Percentiles rank a stretch among this genome's conserved stretches.
Conservation (phyloP, 106 monocot genomes). For the Dendrobium chrysotoxum region DNA sequence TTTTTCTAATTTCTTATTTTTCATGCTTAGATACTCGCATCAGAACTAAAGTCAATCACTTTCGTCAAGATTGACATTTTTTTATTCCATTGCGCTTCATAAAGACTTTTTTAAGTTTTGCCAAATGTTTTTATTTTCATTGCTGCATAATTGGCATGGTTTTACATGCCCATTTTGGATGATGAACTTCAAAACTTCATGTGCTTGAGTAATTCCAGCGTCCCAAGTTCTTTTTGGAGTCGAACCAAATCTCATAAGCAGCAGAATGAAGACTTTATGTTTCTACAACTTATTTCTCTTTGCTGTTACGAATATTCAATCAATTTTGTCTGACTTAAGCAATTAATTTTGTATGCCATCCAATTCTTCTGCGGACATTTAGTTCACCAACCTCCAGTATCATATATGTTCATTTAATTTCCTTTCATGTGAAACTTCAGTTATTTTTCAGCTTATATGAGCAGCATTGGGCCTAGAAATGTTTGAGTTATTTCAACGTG, state of each 20-base stretch:
- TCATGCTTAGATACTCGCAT: too few species aligned
- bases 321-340: not conserved
- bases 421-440: too few species aligned
- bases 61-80: too few species aligned
- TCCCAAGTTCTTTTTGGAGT: not conserved
- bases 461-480: not conserved
- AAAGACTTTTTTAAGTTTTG: too few species aligned
- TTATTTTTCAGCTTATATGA: not conserved
- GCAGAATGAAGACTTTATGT: too few species aligned
- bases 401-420: too few species aligned
- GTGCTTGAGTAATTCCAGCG: not conserved
- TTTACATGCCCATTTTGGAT: not conserved
- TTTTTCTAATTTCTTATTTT: too few species aligned
- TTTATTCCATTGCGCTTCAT: too few species aligned
- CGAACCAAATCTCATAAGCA: not conserved
- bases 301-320: not conserved
- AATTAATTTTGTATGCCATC: not conserved
- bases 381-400: too few species aligned
- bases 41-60: too few species aligned
- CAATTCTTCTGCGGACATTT: not conserved
- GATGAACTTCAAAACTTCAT: not conserved
- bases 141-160: not conserved
- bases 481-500: not conserved
- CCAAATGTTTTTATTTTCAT: not conserved
- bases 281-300: too few species aligned